Percentiles rank a stretch among this genome's conserved stretches.
phyloP scores from a whole-genome alignment of 2,329 filamentous ascomycete genomes.

The Stemphylium vesicarium region DNA sequence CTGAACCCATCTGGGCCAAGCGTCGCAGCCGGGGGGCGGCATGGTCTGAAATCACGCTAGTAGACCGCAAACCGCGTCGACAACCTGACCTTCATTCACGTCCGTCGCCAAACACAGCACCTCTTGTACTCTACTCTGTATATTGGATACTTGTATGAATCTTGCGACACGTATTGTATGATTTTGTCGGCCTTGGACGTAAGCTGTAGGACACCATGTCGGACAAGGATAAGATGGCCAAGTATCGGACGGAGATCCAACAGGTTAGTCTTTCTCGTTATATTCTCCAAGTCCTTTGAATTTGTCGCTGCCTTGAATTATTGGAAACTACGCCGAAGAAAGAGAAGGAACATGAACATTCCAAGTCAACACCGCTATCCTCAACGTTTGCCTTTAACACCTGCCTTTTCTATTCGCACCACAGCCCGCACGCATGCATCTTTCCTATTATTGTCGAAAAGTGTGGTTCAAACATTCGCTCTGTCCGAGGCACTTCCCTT shows the following conservation, averaged over 20 bases:
- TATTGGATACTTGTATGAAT: background rate
- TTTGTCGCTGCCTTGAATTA: background rate
- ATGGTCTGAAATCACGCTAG: slow-evolving; percentile 24
- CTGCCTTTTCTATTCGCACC: slow-evolving; percentile 11
- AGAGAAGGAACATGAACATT: slow-evolving; percentile 1
- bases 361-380: too few relatives aligned
- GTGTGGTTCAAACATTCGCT: background rate
- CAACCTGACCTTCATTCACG: slow-evolving; percentile 15
- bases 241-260: slow-evolving; percentile 98
- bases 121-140: background rate
- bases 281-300: background rate
- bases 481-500: background rate
- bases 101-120: slow-evolving; percentile 6
- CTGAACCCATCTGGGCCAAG: slow-evolving; percentile 32
- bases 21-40: slow-evolving; percentile 16
- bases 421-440: slow-evolving; percentile 10
- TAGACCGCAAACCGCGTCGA: slow-evolving; percentile 24
- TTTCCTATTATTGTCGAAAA: background rate
- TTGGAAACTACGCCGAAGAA: background rate
- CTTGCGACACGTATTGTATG: slow-evolving; percentile 6
- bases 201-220: slow-evolving; percentile 60
- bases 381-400: background rate
- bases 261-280: slow-evolving; percentile 67
- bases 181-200: background rate
- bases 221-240: slow-evolving; percentile 77